Evolutionary conservation across 768 basidiomycete genomes (phyloP), one percentile per base, ranked within the genome.

Genomic region (Boletus rex-veris): DNA sequence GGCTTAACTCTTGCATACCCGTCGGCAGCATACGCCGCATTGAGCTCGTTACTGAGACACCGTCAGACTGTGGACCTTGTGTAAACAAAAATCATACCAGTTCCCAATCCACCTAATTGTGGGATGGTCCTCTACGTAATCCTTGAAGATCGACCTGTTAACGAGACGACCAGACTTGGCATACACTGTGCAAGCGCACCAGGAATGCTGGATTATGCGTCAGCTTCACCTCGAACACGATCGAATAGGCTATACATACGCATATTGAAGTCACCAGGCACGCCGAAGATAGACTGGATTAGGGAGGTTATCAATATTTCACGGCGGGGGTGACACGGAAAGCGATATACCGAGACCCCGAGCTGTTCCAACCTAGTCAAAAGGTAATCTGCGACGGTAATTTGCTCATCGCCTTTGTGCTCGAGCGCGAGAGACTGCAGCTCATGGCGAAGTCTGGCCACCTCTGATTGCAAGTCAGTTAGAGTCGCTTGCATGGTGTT

Each of bases 1-100:
- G 85, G 82, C 60, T 92, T 95, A 47, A 94, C 84, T 53, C 95
- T 81, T 19, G 94, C 91, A 69, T 96, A 96, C 11, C 94, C 94
- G 64, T 95, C 93, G 0, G 91, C 91, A 16, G 94, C 94, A 69
- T 97, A 97, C 0, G 90, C 79, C 0, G 91, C 88, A 59, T 94
- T 92, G 45, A 94, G 76, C 66, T 93, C 88, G 56, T 92, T 91
- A 59, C 89, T 90, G 54, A 14, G 30, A 43, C 11, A 7, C 14
- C 4, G 33, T 68, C 36, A 63, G 39, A n/a, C 4, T n/a, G 7
- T 9, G 35, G 0, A 11, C 3, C 7, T 19, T 5, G 1, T 35
- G 33, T 35, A 49, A 7, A 16, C 8, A 26, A 41, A n/a, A 9
- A 0, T 48, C 73, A 9, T 69, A 87, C 87, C 88, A 90, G 64